Conservation (phyloP, 225 moss, liverwort and hornwort genomes). For the Climacium dendroides region DNA sequence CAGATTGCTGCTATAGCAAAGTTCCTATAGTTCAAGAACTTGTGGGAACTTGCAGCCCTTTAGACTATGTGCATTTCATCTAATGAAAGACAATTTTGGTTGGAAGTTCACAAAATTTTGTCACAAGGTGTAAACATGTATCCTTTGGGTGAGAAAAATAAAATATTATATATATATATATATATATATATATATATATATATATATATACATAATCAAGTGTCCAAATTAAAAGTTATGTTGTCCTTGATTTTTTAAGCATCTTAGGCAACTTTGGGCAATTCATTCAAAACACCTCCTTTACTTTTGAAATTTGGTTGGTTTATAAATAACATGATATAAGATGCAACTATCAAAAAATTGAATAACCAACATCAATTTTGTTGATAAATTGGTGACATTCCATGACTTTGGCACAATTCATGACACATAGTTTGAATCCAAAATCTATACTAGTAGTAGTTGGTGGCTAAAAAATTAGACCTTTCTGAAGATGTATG, state of each 20-base stretch:
- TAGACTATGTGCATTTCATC: too few species aligned
- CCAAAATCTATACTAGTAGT: accelerated
- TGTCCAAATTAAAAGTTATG: neutral
- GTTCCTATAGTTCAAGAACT: too few species aligned
- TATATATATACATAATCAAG: accelerated
- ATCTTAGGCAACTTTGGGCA: accelerated
- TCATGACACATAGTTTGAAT: accelerated
- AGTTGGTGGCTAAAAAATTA: neutral
- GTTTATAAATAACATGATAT: neutral
- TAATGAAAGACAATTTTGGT: neutral
- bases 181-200: too few species aligned
- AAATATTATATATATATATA: too few species aligned
- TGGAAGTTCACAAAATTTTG: neutral
- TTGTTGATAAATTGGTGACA: neutral
- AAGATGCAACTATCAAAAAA: neutral
- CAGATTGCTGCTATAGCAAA: too few species aligned
- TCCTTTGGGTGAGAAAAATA: accelerated
- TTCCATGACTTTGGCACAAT: neutral
- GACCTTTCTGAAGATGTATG: too few species aligned
- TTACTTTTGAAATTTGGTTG: neutral
- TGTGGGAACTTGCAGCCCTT: too few species aligned
- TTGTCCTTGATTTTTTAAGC: neutral
- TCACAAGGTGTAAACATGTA: neutral
- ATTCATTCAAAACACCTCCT: accelerated
- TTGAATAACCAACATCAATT: neutral